phyloP scores from a whole-genome alignment of 306 rosid genomes.

The Medicago truncatula region DNA sequence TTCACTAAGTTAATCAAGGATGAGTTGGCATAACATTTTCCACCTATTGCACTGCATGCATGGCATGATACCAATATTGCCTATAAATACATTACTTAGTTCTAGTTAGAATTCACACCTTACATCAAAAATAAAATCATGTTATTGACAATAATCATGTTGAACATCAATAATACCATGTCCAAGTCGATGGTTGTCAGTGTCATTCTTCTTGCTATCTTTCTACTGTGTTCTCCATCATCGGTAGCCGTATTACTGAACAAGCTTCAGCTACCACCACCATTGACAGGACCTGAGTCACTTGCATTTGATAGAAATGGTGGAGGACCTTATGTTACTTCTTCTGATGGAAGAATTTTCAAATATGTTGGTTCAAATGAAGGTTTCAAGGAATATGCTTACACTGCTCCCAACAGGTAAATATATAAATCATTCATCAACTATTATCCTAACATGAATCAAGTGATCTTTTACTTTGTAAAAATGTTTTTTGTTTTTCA shows the following conservation, averaged over 20 bases:
- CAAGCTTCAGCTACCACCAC: conserved; percentile 46
- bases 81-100: conserved; percentile 17
- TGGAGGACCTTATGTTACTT: conserved; percentile 50
- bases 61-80: background rate
- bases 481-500: no score
- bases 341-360: conserved; percentile 54
- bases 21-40: background rate
- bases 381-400: conserved; percentile 47
- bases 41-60: conserved; percentile 6
- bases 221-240: conserved; percentile 39
- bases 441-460: background rate
- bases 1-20: background rate
- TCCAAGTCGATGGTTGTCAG: background rate
- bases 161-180: conserved; percentile 1
- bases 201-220: conserved; percentile 9
- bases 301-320: conserved; percentile 44
- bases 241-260: conserved; percentile 9
- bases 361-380: conserved; percentile 22
- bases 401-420: conserved; percentile 54
- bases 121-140: conserved; percentile 6
- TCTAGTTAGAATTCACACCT: background rate
- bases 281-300: conserved; percentile 49
- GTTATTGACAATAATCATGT: background rate
- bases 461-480: background rate
- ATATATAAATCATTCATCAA: background rate